These are phyloP conservation scores for Rostrohypoxylon terebratum DNA, from an alignment of 495 filamentous ascomycete species.

Conservation along the genomic window DNA sequence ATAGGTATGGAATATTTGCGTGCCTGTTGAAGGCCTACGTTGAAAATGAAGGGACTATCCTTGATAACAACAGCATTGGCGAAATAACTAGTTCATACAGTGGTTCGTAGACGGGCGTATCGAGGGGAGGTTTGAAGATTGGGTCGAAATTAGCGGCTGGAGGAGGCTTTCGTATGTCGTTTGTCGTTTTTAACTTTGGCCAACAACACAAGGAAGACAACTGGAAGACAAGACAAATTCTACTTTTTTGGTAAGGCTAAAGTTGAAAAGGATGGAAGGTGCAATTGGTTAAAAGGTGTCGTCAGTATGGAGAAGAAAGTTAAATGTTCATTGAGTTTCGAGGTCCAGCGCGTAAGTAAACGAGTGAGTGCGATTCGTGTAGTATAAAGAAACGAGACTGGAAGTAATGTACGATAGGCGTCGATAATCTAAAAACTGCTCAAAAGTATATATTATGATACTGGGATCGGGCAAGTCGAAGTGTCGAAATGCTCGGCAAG, in stretches of 20 bases:
- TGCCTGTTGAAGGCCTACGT: conserved; percentile 35
- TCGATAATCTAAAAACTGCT: conserved; percentile 27
- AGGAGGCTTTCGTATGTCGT: conserved; percentile 1
- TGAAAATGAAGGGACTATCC: background rate
- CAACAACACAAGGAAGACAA: conserved; percentile 3
- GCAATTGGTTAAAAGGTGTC: background rate
- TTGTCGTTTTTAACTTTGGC: conserved; percentile 10
- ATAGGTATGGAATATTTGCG: conserved; percentile 22
- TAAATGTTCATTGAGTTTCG: conserved; percentile 21
- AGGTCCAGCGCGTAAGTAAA: conserved; percentile 12
- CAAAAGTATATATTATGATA: conserved; percentile 30
- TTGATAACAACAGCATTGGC: conserved; percentile 36
- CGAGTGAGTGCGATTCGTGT: conserved; percentile 15
- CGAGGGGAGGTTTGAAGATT: background rate
- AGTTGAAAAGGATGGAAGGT: conserved; percentile 6
- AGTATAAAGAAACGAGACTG: conserved; percentile 11
- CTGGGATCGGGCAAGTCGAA: conserved; percentile 15
- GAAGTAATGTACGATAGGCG: conserved; percentile 5
- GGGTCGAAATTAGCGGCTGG: background rate
- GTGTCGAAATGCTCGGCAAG: background rate
- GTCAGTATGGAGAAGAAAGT: conserved; percentile 18
- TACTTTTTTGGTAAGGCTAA: conserved; percentile 14
- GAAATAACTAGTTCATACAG: background rate
- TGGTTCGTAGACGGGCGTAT: conserved; percentile 6
- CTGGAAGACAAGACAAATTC: conserved; percentile 15